Evolutionary conservation across 2,329 filamentous ascomycete genomes (phyloP), one percentile per base, ranked within the genome.

Genomic region (Drechslerella stenobrocha): DNA sequence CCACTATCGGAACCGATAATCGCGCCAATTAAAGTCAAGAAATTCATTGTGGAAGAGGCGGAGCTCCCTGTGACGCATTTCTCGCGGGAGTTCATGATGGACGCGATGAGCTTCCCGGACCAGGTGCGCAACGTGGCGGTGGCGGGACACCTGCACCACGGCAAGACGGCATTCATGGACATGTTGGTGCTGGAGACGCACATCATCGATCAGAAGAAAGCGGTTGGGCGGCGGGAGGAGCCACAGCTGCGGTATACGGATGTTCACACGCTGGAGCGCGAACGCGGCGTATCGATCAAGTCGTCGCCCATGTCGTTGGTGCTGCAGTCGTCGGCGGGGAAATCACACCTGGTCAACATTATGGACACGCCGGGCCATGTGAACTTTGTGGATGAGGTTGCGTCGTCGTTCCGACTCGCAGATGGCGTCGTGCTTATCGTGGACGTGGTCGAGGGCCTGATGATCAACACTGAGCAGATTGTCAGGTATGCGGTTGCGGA

Each of bases 371-470:
- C 93, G 0, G 93, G 93, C 4, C 93, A 98, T 76, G 93, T 97
- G 75, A 96, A 98, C 77, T 98, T 98, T 76, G 92, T 95, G 40
- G 93, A 98, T 75, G 93, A 98, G 77, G 90, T 98, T 34, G 93
- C 93, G 6, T 86, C 90, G 2, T 87, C 90, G 0, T 80, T 96
- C 73, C 85, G 93, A 40, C 78, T 98, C 52, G 91, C 88, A 2
- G 93, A 98, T 75, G 93, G 93, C 65, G 85, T 97, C 22, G 92
- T 95, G 52, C 79, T 98, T 48, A 87, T 98, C 11, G 91, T 98
- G 13, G 93, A 98, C 76, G 90, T 96, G 20, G 89, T 98, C 1
- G 93, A 98, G 77, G 93, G 93, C n/a, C 91, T 98, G n/a, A 93
- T 97, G 78, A 83, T 93, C 73, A 96, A 96, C 76, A 95, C 93